phyloP scores from a whole-genome alignment of 75 land plant genomes.

The Pinus albicaulis region DNA sequence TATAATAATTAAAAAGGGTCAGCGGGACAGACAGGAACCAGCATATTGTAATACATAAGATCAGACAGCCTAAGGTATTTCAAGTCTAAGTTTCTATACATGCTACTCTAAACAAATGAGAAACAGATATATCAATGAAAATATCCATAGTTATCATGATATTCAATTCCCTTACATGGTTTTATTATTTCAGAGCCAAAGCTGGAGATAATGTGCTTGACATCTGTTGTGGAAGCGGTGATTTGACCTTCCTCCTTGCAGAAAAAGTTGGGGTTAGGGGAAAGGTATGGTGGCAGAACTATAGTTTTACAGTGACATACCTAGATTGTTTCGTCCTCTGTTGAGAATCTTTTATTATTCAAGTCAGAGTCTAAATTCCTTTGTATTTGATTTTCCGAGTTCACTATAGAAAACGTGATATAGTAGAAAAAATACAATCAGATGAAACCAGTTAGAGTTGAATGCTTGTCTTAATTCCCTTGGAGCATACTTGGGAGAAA shows the following conservation, averaged over 20 bases:
- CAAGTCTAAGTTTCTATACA: too few species aligned
- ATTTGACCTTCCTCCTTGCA: conserved; percentile 76
- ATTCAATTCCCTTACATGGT: background rate
- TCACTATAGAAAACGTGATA: background rate
- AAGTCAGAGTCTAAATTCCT: too few species aligned
- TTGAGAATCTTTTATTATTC: background rate
- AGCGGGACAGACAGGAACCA: background rate
- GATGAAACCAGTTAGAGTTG: background rate
- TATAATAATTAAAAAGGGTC: background rate
- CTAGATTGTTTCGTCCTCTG: background rate
- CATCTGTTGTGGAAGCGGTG: conserved; percentile 96
- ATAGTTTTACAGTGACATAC: background rate
- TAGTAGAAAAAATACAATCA: background rate
- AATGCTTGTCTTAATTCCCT: background rate
- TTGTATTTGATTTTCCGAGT: background rate
- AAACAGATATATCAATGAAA: background rate
- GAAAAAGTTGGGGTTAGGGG: conserved; percentile 68
- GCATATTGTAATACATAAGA: background rate
- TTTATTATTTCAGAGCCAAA: conserved; percentile 45
- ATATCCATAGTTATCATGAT: background rate
- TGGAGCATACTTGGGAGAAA: background rate
- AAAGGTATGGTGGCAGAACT: conserved; percentile 38
- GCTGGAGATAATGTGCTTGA: conserved; percentile 81
- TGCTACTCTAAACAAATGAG: background rate
- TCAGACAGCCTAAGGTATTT: too few species aligned